Evolutionary conservation across 2,329 filamentous ascomycete genomes (phyloP).

Genomic region (Calonectria pauciramosa): DNA sequence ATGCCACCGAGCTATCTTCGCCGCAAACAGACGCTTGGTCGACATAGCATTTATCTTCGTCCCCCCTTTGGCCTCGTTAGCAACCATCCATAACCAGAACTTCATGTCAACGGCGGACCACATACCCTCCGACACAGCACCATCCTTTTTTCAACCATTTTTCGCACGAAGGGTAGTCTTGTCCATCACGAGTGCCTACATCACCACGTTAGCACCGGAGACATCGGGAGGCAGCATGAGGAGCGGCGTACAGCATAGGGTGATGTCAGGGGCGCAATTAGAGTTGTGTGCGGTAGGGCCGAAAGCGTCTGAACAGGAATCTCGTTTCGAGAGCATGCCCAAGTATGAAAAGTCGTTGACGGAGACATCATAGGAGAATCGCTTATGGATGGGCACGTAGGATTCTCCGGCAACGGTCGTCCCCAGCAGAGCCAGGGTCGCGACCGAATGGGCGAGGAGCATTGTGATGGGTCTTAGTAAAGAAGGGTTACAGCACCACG

Average conservation of each 20-base stretch:
- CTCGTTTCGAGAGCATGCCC: slow-evolving; percentile 33
- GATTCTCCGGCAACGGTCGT: slow-evolving; percentile 8
- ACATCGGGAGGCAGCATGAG: no score
- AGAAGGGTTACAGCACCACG: neutral
- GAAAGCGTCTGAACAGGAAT: slow-evolving; percentile 34
- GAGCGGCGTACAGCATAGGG: slow-evolving; percentile 30
- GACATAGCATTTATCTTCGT: slow-evolving; percentile 31
- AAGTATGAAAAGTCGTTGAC: slow-evolving; percentile 30
- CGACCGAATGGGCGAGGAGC: neutral
- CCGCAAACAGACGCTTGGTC: slow-evolving; percentile 31
- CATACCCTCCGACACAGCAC: slow-evolving; percentile 35
- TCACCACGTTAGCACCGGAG: neutral
- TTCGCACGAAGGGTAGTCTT: slow-evolving; percentile 32
- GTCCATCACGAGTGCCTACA: slow-evolving; percentile 22
- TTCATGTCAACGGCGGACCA: neutral
- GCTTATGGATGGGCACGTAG: slow-evolving; percentile 28
- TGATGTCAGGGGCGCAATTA: slow-evolving; percentile 30
- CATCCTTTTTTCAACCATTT: slow-evolving; percentile 32
- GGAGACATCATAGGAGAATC: slow-evolving; percentile 21
- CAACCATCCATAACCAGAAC: no score
- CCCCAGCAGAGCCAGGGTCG: slow-evolving; percentile 13
- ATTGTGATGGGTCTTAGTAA: neutral
- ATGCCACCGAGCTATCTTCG: slow-evolving; percentile 27
- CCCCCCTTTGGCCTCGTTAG: slow-evolving; percentile 20
- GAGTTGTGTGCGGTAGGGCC: slow-evolving; percentile 29